Evolutionary conservation across 2,329 filamentous ascomycete species (phyloP), one percentile per base, ranked within the genome.

Genomic region (Epichloe hybrida): DNA sequence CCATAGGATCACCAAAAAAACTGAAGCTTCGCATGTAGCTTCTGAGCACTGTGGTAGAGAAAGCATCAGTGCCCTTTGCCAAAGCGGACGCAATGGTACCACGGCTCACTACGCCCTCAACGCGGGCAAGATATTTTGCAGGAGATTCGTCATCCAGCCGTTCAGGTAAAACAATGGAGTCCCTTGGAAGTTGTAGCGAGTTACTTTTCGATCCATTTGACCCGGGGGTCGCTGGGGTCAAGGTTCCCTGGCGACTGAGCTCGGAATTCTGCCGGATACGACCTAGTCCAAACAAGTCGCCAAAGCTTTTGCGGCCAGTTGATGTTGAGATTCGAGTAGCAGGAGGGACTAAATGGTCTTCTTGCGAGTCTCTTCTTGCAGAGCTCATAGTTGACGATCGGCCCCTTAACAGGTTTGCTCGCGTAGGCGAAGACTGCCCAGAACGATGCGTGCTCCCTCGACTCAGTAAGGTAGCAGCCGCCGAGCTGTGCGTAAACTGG

Each of bases 1-100:
- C 93, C 72, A 98, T 91, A 0, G 93, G 93, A 59, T 97, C 91
- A 31, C 88, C 90, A 96, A 97, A 97, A 97, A 97, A 97, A 49
- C 84, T 82, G 66, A 97, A 97, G 20, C 85, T 85, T 49, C 91
- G 82, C 85, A 97, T 97, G 62, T 95, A 97, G 62, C 91, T 96
- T 53, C 91, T 81, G 51, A 98, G 68, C 3, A 95, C 89, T 1
- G 87, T 81, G 53, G 83, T 80, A 45, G 83, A 86, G 64, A 97
- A 98, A 0, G 82, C 70, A 59, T 98, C 91, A 2, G 80, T 79
- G n/a, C 82, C 86, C 62, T 94, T 95, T 17, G 88, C 91, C 27
- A 98, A 70, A 15, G 88, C 81, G 45, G 85, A 86, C 13, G 89
- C 90, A 58, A 98, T 90, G 49, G 86, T 79, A 56, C 89, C 87